Base-by-base conservation (phyloP, 768 basidiomycete species). In the Mycena chlorophos region DNA sequence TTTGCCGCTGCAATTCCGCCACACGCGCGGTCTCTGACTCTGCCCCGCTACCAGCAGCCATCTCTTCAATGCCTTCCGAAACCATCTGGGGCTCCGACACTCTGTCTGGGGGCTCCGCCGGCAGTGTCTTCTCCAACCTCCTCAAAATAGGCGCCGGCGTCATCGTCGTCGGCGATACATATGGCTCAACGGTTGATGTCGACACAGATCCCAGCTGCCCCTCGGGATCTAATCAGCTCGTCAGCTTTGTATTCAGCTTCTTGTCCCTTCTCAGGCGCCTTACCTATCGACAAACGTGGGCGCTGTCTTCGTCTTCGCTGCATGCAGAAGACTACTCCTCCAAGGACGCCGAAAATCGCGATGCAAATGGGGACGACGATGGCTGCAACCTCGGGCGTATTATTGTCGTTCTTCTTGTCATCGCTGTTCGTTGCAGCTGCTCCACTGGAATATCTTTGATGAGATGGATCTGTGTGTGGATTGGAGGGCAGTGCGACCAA, bases 11-110 rank as follows among this genome's bases (percentile, higher is more conserved):
- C 46, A 57, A 28, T 39, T 57, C 51, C 19, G 23, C 30, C 14
- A 56, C 30, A 23, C 55, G 20, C 22, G 12, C 51, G 25, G 12
- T 31, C 8, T 38, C 52, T 17, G 25, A 4, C 22, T 4, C 42
- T n/a, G 25, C 45, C 10, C 4, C 23, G 17, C 26, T 20, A 49
- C 42, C 19, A 10, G 17, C 38, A 19, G 51, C 52, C 56, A 50
- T 57, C 26, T 57, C 56, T 26, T 57, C 51, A 22, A 57, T 57
- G 22, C 56, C 38, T 27, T 49, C 51, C 52, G 53, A 8, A 2
- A 46, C 56, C 4, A 20, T 20, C 34, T 52, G 56, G n/a, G 52
- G 25, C 47, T 57, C 51, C 27, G 39, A 23, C 6, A 47, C 22
- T 6, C 30, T 43, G n/a, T 52, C 38, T 20, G 43, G 50, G 10